These are phyloP conservation scores for Glycine latifolia DNA, from an alignment of 306 rosid genomes.

Conservation along the genomic window DNA sequence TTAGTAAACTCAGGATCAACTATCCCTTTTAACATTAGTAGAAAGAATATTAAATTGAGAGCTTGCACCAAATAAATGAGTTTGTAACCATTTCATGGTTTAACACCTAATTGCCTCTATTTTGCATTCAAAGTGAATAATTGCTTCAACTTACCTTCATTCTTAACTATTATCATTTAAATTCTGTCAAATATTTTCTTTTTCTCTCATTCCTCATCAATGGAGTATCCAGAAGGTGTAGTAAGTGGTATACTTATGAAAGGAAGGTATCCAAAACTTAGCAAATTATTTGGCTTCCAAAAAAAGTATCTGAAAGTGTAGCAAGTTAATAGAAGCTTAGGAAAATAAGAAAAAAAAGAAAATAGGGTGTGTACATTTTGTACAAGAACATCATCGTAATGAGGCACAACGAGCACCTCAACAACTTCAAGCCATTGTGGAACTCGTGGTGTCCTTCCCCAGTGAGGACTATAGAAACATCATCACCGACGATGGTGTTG, in stretches of 20 bases:
- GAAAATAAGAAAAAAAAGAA: not conserved
- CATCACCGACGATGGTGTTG: too few species aligned
- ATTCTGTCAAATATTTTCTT: not conserved
- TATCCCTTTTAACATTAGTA: too few species aligned
- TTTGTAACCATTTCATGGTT: not conserved
- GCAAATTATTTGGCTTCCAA: not conserved
- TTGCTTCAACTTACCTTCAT: not conserved
- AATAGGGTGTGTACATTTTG: too few species aligned
- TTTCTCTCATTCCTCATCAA: not conserved
- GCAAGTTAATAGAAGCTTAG: not conserved
- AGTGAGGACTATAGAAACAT: too few species aligned
- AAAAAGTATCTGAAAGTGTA: too few species aligned
- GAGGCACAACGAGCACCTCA: too few species aligned
- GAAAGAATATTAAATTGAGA: not conserved
- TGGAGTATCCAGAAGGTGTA: not conserved
- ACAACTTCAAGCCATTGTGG: too few species aligned
- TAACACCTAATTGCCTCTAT: not conserved
- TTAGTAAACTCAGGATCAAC: too few species aligned
- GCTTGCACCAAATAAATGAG: not conserved
- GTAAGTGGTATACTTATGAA: too few species aligned
- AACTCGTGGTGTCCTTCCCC: too few species aligned
- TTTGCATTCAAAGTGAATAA: not conserved
- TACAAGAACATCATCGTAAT: too few species aligned
- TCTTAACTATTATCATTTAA: not conserved
- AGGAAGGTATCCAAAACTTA: not conserved